phyloP scores from a whole-genome alignment of 2,329 filamentous ascomycete species.

The Calonectria naviculata region DNA sequence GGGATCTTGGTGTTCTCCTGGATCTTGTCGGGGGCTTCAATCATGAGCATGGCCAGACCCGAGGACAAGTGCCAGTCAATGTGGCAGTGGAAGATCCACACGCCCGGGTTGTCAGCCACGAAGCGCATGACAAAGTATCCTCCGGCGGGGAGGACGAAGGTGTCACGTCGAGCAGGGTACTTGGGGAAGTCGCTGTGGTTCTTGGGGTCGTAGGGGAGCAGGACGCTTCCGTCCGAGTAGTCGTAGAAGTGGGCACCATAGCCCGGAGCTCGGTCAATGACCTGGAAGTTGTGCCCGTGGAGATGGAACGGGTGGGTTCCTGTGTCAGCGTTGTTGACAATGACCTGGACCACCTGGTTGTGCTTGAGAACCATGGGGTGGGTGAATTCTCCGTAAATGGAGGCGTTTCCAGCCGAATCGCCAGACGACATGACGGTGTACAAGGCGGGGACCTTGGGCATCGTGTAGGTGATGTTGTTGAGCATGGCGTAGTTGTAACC shows the following conservation, averaged over 20 bases:
- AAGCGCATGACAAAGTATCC: conserved; percentile 78
- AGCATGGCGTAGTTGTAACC: conserved; percentile 73
- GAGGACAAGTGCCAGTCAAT: conserved; percentile 81
- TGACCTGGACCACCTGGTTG: conserved; percentile 75
- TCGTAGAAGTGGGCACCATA: conserved; percentile 46
- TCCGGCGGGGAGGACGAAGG: conserved; percentile 71
- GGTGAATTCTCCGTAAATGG: conserved; percentile 74
- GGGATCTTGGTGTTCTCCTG: conserved; percentile 73
- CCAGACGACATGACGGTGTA: conserved; percentile 79
- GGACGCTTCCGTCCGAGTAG: conserved; percentile 68
- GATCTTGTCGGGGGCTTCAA: conserved; percentile 72
- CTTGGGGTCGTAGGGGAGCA: conserved; percentile 48
- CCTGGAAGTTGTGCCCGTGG: conserved; percentile 82
- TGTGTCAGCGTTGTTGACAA: conserved; percentile 80
- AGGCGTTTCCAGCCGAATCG: conserved; percentile 66
- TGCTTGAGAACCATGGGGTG: conserved; percentile 76
- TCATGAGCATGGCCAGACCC: conserved; percentile 72
- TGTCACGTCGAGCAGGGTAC: conserved; percentile 76
- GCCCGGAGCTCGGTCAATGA: conserved; percentile 61
- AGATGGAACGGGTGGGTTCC: conserved; percentile 82
- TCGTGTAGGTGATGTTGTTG: conserved; percentile 81
- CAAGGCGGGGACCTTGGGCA: conserved; percentile 81
- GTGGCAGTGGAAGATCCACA: conserved; percentile 84
- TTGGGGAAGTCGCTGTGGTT: conserved; percentile 57
- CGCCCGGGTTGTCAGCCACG: conserved; percentile 73